Evolutionary conservation across 441 rosid genomes (phyloP), one percentile per base, ranked within the genome.

Genomic region (Syzygium syzygioides): DNA sequence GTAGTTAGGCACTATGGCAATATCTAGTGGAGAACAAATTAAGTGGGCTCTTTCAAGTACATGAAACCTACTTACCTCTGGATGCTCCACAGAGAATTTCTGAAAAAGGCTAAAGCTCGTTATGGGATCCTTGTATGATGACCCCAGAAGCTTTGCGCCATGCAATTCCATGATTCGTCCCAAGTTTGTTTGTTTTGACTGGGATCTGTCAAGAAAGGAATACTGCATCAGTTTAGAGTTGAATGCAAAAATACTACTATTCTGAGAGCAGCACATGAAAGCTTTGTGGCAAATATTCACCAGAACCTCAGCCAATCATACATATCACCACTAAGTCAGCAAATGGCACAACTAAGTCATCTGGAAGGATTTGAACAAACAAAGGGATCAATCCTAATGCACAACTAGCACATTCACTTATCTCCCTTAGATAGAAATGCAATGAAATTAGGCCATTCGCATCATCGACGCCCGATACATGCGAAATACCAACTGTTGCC

Each of bases 101-200:
- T 93, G 94, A 87, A 97, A 95, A 88, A 94, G 92, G 55, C 80
- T 87, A 90, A 94, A 96, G 91, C 98, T 96, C 86, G 94, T 90
- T 86, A 95, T 56, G 18, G 99, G 98, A 89, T 96, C 96, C 79
- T 94, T 94, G 92, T 97, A 97, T 14, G 92, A 87, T 88, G 91
- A 37, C 86, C 98, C 98, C 48, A 97, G 93, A 88, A 96, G 91
- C 90, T 91, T 95, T 52, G 94, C 88, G 48, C 99, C 96, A n/a
- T 95, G 93, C 85, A 85, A 89, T 89, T 96, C 97, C 96, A 96
- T 96, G 37, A 88, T 45, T 19, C 90, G 94, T 86, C 99, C 99
- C 88, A 97, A 89, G 90, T 96, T 96, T 57, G 98, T 94, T 26
- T 11, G 66, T 64, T 92, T 94, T 55, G 98, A 91, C 85, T 91